Conservation (phyloP, 352 stramenopile genomes). For the Phytophthora crassamura region DNA sequence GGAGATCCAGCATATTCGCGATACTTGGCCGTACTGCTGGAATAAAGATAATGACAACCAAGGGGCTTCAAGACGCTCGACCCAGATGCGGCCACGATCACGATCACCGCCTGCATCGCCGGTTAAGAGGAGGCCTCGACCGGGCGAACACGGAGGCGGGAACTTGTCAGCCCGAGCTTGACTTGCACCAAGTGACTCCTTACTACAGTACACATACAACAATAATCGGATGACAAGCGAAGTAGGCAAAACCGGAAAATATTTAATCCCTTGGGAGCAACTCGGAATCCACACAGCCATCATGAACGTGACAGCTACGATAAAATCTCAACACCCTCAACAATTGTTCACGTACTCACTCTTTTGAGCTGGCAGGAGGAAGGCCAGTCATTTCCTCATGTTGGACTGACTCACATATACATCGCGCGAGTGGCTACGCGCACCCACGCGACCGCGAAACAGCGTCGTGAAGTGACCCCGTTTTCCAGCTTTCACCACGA, state of each 20-base stretch:
- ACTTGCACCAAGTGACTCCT: background rate
- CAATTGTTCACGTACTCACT: conserved; percentile 38
- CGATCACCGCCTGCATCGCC: conserved; percentile 13
- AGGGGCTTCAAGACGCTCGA: conserved; percentile 1
- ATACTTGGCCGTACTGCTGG: conserved; percentile 76
- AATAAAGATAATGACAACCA: conserved; percentile 33
- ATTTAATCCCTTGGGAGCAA: conserved; percentile 42
- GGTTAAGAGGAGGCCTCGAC: conserved; percentile 7
- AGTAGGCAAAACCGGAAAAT: conserved; percentile 44
- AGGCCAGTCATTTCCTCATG: conserved; percentile 14
- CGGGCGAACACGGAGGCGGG: conserved; percentile 5
- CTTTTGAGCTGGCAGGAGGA: conserved; percentile 27
- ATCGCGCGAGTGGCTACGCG: conserved; percentile 14
- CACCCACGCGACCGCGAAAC: conserved; percentile 15
- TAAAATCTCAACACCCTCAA: conserved; percentile 25
- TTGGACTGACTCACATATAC: conserved; percentile 39
- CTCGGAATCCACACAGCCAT: conserved; percentile 29
- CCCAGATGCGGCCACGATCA: conserved; percentile 5
- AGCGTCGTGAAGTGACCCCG: conserved; percentile 2
- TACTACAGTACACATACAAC: background rate
- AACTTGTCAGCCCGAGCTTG: conserved; percentile 30
- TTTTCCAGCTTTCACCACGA: conserved; percentile 22
- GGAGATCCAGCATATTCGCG: conserved; percentile 67
- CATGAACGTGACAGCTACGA: conserved; percentile 17
- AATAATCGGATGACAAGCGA: conserved; percentile 4